Base-by-base conservation (phyloP, 306 rosid species). In the Casuarina cunninghamiana region DNA sequence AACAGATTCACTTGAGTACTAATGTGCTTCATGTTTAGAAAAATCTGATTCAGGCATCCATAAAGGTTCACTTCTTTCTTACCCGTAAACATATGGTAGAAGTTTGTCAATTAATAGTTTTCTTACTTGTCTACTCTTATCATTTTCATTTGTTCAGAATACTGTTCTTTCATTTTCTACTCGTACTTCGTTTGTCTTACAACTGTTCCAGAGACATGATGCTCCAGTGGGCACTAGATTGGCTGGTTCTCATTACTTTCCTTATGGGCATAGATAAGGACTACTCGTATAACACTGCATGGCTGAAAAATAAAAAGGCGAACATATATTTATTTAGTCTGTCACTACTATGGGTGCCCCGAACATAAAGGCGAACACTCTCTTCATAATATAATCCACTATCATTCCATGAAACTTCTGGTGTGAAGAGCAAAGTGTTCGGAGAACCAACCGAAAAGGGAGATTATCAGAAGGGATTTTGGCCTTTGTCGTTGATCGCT, bases 221-320 rank as follows among this genome's bases (percentile, higher is more conserved):
- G 82, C 80, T 75, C 79, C 80, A 77, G 78, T 78, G 65, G 81
- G 84, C 86, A 77, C 82, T 74, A 82, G 81, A 53, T 84, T 84
- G 85, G 84, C 81, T 70, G 78, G 73, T 74, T 77, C 57, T 72
- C 71, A 72, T 76, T 75, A 74, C 63, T 82, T 78, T 75, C 72
- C 61, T 75, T 63, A 54, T 77, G 71, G 72, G 11, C 80, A 17
- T 13, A 41, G 65, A 54, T 26, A 26, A 26, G 32, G 32, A 26
- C 32, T 26, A 26, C 32, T 26, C 32, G 32, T 26, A 26, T 26
- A 26, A 26, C 32, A 26, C 32, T 26, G 32, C 32, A 26, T 26
- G 32, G 32, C 32, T 26, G 0, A 26, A 26, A 26, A 26, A 26
- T 26, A 26, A 26, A 26, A 26, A 26, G 32, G 32, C 32, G 32